Evolutionary conservation across 805 yeast genomes (phyloP), one percentile per base, ranked within the genome.

Genomic region (Candida germanica): DNA sequence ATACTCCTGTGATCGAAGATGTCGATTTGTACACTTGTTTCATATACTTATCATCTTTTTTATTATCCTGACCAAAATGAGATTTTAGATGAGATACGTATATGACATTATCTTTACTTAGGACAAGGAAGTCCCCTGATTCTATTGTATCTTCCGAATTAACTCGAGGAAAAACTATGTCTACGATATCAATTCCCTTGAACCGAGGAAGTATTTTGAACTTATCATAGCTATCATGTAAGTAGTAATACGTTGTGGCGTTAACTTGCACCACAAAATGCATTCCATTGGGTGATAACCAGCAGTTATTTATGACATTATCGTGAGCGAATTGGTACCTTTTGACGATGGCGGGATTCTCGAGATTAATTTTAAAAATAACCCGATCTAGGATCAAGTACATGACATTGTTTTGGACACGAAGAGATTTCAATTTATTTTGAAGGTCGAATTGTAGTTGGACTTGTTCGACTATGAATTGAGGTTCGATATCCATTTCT

Each of bases 261-360:
- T 51, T 54, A 6, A 54, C 37, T 34, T 62, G 68, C 9, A 56
- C 39, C 11, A 66, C 42, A 31, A 67, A 52, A 36, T 59, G 66
- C 3, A 33, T 31, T 3, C 72, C 73, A 35, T 52, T 55, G 3
- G 67, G 66, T 33, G 66, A 61, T 6, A 64, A 42, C 72, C 72
- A 67, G 13, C 54, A 39, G 24, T 55, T 48, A 2, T 59, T 53
- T 3, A 64, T 38, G 12, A 36, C 32, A 2, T 36, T 26, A n/a
- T 44, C 51, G 7, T 32, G 17, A 6, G 67, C 58, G 10, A 60
- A 28, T 13, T 45, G 48, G 26, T 52, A 42, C 36, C 29, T 40
- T 10, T 47, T 36, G 3, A 63, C 64, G 10, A 56, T 47, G 2
- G 70, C 47, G 0, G 73, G 72, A 26, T 56, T 58, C 7, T 53